Conservation (phyloP, 2,329 filamentous ascomycete genomes). For the Pseudovirgaria hyperparasitica region DNA sequence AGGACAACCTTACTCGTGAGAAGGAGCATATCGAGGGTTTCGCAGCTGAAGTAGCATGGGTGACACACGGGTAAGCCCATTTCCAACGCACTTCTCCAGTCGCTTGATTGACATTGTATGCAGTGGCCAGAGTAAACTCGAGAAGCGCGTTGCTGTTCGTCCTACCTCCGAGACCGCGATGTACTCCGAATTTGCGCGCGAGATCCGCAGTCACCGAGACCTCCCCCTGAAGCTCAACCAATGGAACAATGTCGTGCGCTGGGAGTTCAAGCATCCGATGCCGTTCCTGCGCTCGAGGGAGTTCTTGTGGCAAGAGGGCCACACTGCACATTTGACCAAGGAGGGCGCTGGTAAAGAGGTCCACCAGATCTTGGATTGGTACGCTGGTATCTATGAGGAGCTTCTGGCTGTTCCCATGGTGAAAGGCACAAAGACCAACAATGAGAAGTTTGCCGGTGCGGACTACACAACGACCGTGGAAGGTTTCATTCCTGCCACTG, state of each 20-base stretch:
- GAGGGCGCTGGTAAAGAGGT: conserved; percentile 74
- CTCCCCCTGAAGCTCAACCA: conserved; percentile 91
- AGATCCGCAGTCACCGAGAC: conserved; percentile 93
- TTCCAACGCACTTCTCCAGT: not conserved
- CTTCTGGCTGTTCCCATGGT: conserved; percentile 91
- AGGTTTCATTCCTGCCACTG: conserved; percentile 91
- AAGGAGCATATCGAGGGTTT: conserved; percentile 98
- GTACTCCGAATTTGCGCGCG: conserved; percentile 93
- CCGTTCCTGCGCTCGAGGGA: conserved; percentile 83
- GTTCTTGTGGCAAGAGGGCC: conserved; percentile 97
- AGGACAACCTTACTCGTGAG: conserved; percentile 69
- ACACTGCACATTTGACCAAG: conserved; percentile 82
- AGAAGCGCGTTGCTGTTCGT: conserved; percentile 61
- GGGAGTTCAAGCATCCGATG: conserved; percentile 90
- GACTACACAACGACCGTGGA: conserved; percentile 96
- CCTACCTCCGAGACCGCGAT: conserved; percentile 68
- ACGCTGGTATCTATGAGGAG: conserved; percentile 84
- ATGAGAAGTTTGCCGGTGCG: conserved; percentile 95
- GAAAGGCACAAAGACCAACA: conserved; percentile 87
- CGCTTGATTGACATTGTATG: conserved; percentile 1
- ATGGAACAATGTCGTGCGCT: conserved; percentile 91
- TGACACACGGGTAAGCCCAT: conserved; percentile 65
- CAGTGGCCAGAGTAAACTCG: conserved; percentile 83
- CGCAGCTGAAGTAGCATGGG: conserved; percentile 82
- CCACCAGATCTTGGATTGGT: conserved; percentile 82